phyloP scores from a whole-genome alignment of 495 filamentous ascomycete species.

The Hapsidospora chrysogenum region DNA sequence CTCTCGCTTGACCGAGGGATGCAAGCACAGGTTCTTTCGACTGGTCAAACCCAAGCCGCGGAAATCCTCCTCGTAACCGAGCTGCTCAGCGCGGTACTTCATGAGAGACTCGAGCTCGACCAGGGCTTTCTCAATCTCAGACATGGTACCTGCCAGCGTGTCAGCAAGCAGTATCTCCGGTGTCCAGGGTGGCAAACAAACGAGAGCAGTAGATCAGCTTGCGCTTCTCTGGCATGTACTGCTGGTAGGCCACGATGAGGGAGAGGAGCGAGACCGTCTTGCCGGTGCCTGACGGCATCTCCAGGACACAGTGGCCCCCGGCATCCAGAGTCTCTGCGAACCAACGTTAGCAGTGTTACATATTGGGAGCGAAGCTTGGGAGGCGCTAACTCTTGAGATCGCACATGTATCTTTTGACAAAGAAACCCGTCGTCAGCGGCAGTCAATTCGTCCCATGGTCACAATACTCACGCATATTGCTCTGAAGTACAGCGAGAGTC shows the following conservation, averaged over 20 bases:
- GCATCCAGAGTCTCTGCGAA: constrained; percentile 66
- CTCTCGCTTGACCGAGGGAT: constrained; percentile 86
- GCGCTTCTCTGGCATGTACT: constrained; percentile 72
- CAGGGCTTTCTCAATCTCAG: constrained; percentile 89
- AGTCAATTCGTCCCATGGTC: no score
- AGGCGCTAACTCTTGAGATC: constrained; percentile 97
- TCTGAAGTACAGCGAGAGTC: no score
- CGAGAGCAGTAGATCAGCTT: constrained; percentile 99
- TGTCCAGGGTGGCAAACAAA: no score
- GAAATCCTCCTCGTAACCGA: constrained; percentile 84
- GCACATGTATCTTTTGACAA: constrained; percentile 67
- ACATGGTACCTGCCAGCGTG: constrained; percentile 63
- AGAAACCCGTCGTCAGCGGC: constrained; percentile 2
- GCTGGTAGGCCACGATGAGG: constrained; percentile 90
- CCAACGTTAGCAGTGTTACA: neutral
- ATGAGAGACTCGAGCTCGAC: constrained; percentile 84
- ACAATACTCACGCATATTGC: constrained; percentile 63
- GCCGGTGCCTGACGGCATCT: constrained; percentile 99
- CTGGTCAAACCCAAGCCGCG: constrained; percentile 82
- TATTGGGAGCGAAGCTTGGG: no score
- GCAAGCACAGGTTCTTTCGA: constrained; percentile 92
- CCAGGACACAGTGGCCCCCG: constrained; percentile 89
- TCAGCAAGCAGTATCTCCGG: constrained; percentile 13
- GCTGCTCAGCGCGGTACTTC: constrained; percentile 76
- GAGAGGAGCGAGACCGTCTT: constrained; percentile 95